Evolutionary conservation across 1,284 basidiomycete species (phyloP).

Genomic region (Kwoniella shivajii): DNA sequence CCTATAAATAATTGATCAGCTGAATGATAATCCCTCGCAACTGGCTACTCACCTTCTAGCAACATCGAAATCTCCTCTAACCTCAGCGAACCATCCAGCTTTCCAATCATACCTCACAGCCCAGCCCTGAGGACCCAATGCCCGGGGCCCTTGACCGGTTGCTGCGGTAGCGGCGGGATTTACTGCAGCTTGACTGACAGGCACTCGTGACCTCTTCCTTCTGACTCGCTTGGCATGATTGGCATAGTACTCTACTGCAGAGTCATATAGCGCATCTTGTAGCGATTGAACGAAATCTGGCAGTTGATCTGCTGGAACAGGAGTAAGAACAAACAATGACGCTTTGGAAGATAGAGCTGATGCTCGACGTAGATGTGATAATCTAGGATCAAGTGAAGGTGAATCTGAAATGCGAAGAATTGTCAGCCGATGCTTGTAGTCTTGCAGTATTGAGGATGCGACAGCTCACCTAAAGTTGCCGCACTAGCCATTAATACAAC

Average conservation of each 20-base stretch:
- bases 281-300: slow-evolving; percentile 80
- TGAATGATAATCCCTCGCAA: background rate
- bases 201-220: slow-evolving; percentile 75
- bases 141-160: slow-evolving; percentile 47
- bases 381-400: slow-evolving; percentile 73
- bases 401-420: slow-evolving; percentile 63
- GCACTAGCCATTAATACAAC: slow-evolving; percentile 90
- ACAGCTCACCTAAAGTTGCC: slow-evolving; percentile 68
- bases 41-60: slow-evolving; percentile 67
- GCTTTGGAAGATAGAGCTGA: slow-evolving; percentile 88
- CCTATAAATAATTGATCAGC: slow-evolving; percentile 53
- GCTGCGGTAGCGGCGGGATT: slow-evolving; percentile 48
- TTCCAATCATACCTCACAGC: slow-evolving; percentile 96
- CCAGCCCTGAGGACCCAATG: slow-evolving; percentile 85
- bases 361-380: slow-evolving; percentile 82
- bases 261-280: slow-evolving; percentile 82
- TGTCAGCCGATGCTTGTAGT: slow-evolving; percentile 3
- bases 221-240: slow-evolving; percentile 87
- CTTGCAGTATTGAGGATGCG: background rate
- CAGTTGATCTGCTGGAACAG: slow-evolving; percentile 78
- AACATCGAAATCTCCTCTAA: slow-evolving; percentile 84
- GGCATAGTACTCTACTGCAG: slow-evolving; percentile 88
- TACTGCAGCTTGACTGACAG: slow-evolving; percentile 60
- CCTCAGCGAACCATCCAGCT: slow-evolving; percentile 93
- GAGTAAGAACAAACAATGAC: slow-evolving; percentile 89